Evolutionary conservation across 148 eudicot genomes (phyloP), one percentile per base, ranked within the genome.

Genomic region (Chenopodium formosanum): DNA sequence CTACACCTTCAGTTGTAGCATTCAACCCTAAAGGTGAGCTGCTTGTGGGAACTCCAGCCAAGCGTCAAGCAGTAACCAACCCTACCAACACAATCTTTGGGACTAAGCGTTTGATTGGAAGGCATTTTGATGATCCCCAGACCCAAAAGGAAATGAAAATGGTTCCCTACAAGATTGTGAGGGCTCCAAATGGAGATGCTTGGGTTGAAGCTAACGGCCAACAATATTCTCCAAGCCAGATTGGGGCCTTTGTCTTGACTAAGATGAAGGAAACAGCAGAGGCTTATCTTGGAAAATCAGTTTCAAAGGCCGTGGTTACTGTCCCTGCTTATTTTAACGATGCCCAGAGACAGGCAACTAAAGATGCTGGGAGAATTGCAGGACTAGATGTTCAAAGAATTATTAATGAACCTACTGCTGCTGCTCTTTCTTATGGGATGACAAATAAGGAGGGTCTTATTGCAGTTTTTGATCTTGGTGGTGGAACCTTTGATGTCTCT

Each of bases 251-350:
- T 85, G 86, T 92, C 74, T 82, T 95, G 81, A 92, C 94, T 3
- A 95, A 95, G 86, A 95, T 95, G 99, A 95, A 93, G 87, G 99
- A 95, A 85, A 95, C 98, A 69, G 98, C 97, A 0, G 98, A 95
- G 84, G 94, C 97, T 2, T 95, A 92, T 82, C 96, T 95, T 32
- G 99, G 99, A 23, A 95, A 90, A 85, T 50, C 91, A 4, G 88
- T 95, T 8, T 83, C 85, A 19, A 95, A 92, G 81, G 99, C 99
- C 78, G 99, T 95, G 64, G 70, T 95, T 19, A 95, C 99, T 13
- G 99, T 95, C 9, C 99, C 99, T 2, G 99, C 99, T 73, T 93
- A 95, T 80, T 95, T 95, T 70, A 95, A 95, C 72, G 99, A 95
- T 90, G 95, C 98, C 34, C 98, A 95, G 84, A 93, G 98, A 84